Percentiles rank a stretch among this genome's conserved stretches.
phyloP scores from a whole-genome alignment of 176 grass and related monocot species.

The Microstegium vimineum region DNA sequence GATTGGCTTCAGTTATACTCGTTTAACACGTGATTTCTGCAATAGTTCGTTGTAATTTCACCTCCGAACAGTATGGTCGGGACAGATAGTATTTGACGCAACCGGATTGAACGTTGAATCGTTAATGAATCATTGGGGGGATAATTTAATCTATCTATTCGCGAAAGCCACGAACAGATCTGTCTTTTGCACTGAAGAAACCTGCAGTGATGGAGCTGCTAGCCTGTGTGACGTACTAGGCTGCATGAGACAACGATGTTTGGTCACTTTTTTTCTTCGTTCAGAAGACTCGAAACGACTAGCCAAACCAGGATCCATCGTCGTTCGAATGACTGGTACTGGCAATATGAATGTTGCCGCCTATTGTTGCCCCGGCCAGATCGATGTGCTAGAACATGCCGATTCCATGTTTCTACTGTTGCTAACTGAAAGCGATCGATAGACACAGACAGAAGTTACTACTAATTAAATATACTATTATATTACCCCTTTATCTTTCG shows the following conservation, averaged over 20 bases:
- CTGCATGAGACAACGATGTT: background rate
- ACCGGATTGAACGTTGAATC: background rate
- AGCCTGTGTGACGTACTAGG: background rate
- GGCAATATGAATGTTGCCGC: background rate
- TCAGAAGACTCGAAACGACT: background rate
- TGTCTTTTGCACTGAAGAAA: background rate
- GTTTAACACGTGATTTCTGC: background rate
- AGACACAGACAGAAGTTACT: constrained; percentile 8
- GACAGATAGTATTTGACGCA: background rate
- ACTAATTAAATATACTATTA: background rate
- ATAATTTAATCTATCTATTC: background rate
- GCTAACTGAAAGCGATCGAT: too few relatives aligned
- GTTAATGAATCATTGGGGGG: background rate
- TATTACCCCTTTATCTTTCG: background rate
- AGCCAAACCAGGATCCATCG: background rate
- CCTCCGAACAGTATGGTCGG: background rate
- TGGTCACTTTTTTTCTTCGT: background rate
- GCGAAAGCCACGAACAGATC: background rate
- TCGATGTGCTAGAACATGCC: background rate
- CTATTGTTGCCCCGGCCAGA: too few relatives aligned
- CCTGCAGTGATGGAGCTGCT: background rate
- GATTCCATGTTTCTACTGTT: background rate
- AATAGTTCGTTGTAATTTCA: background rate
- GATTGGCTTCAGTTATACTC: background rate
- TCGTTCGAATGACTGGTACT: background rate